Evolutionary conservation across 148 eudicot genomes (phyloP), one percentile per base, ranked within the genome.

Genomic region (Amaranthus hypochondriacus): DNA sequence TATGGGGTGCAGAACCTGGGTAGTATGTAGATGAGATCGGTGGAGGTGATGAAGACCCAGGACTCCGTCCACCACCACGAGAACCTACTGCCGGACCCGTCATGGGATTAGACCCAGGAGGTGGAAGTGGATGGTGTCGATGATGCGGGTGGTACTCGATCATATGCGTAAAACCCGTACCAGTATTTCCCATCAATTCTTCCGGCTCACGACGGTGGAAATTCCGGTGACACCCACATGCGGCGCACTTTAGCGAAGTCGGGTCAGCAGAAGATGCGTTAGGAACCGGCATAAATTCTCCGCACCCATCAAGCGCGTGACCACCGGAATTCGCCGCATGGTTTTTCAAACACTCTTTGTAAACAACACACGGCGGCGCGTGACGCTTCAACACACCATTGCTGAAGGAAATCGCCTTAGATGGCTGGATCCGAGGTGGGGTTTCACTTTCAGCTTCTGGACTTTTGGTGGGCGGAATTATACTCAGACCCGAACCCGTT

Each of bases 11-110:
- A 1, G 86, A 81, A 4, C 68, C 72, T 6, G 92, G 88, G 76
- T 85, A 83, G 84, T 86, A 90, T 0, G 96, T 68, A 9, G 97
- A 91, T 14, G 97, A 91, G 88, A 91, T 91, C 82, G 97, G 97
- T 1, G 92, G 97, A 1, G 97, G 97, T 1, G 97, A 91, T 0
- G 85, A 83, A 0, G 93, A 90, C 49, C 81, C 82, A 0, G 89
- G 90, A 76, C 86, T 84, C 75, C 78, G 71, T 28, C 39, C 56
- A 68, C 75, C 69, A 28, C 60, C 72, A 56, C 63, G 44, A 4
- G 68, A 55, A 28, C 21, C 66, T 70, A 58, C 71, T 59, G 68
- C 73, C 66, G 60, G 18, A 0, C 61, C 56, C 21, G 53, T 54
- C 5, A 46, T 46, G 21, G 62, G 56, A 1, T 62, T 81, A 3